phyloP scores from a whole-genome alignment of 164 flowering plant species.

The Tetrastigma voinierianum region DNA sequence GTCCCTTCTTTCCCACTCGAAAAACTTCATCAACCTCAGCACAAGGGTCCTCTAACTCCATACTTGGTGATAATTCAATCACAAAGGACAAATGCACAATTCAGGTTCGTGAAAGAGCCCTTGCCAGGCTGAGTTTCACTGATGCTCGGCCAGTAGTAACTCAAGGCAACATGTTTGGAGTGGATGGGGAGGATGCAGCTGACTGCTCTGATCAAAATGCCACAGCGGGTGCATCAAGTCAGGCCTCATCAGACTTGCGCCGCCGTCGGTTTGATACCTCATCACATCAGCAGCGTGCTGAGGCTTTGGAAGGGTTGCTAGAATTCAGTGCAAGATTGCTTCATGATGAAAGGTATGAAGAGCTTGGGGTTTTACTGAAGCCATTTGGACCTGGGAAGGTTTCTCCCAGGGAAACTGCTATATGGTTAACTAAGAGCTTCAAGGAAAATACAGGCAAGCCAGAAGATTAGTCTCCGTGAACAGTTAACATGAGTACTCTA shows the following conservation, averaged over 20 bases:
- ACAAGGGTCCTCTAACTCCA: constrained; percentile 57
- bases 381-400: constrained; percentile 98
- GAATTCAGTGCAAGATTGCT: constrained; percentile 90
- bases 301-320: constrained; percentile 92
- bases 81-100: constrained; percentile 79
- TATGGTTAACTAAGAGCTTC: constrained; percentile 94
- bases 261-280: constrained; percentile 68
- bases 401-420: constrained; percentile 96
- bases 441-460: constrained; percentile 59
- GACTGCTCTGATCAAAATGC: constrained; percentile 61
- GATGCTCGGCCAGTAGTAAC: constrained; percentile 47
- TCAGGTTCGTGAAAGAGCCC: constrained; percentile 38
- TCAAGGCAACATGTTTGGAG: constrained; percentile 23
- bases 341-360: constrained; percentile 84
- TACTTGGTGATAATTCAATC: constrained; percentile 51
- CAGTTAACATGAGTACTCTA: constrained; percentile 4
- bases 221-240: constrained; percentile 53
- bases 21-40: constrained; percentile 43
- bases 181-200: constrained; percentile 41
- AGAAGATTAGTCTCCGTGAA: constrained; percentile 16
- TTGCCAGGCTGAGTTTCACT: constrained; percentile 26
- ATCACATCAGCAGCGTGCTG: constrained; percentile 92
- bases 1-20: constrained; percentile 40
- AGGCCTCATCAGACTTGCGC: constrained; percentile 54
- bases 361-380: constrained; percentile 81